phyloP scores from a whole-genome alignment of 2,329 filamentous ascomycete species.

The Aspergillus eucalypticola region DNA sequence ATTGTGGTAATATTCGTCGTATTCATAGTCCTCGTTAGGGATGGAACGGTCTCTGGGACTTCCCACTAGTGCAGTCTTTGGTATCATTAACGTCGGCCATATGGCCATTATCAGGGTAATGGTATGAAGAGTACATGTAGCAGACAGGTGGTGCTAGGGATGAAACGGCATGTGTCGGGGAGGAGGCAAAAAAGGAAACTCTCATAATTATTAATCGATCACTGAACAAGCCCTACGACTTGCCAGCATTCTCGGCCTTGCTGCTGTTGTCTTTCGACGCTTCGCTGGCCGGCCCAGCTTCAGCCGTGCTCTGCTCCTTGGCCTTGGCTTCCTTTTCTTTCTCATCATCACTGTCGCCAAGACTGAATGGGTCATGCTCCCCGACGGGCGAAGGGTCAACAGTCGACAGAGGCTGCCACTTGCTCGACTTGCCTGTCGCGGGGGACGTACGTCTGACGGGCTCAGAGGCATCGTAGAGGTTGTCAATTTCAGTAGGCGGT shows the following conservation, averaged over 20 bases:
- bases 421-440: constrained; percentile 70
- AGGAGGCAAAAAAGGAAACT: not conserved
- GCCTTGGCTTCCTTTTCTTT: constrained; percentile 73
- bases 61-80: constrained; percentile 17
- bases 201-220: not conserved
- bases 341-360: constrained; percentile 95
- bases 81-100: constrained; percentile 24
- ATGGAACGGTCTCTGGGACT: not conserved
- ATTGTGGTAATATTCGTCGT: not conserved
- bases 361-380: constrained; percentile 93
- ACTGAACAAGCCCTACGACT: constrained; percentile 23
- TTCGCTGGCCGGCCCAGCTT: constrained; percentile 45
- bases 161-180: not conserved
- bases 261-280: constrained; percentile 24
- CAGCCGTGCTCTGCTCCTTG: constrained; percentile 57
- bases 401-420: constrained; percentile 92
- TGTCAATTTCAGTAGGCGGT: constrained; percentile 76
- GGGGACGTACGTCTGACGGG: constrained; percentile 54
- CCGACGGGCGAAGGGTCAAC: constrained; percentile 81
- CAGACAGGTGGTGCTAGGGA: not conserved
- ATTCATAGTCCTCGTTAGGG: too few relatives aligned
- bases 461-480: constrained; percentile 66
- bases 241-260: constrained; percentile 30
- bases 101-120: constrained; percentile 9
- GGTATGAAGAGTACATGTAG: constrained; percentile 2